phyloP scores from a whole-genome alignment of 2,329 filamentous ascomycete genomes.

The Claviceps sp. region DNA sequence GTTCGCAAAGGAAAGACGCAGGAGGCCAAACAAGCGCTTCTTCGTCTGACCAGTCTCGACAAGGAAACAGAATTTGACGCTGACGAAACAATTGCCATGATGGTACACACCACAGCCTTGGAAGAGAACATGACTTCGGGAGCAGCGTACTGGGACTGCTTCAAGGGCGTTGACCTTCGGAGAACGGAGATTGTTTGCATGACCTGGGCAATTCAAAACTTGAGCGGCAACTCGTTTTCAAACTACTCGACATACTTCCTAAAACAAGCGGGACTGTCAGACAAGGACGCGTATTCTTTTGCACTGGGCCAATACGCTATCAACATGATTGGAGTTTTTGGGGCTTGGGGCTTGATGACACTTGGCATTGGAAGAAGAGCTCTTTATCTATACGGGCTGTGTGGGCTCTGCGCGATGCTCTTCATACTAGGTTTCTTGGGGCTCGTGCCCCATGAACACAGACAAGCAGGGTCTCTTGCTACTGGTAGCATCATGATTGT shows the following conservation, averaged over 20 bases:
- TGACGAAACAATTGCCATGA: constrained; percentile 81
- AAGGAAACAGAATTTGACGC: constrained; percentile 61
- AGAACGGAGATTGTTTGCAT: constrained; percentile 60
- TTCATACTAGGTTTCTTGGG: constrained; percentile 76
- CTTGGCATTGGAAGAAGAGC: constrained; percentile 60
- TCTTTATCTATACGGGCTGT: constrained; percentile 65
- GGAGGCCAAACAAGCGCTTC: constrained; percentile 52
- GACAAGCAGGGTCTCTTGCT: constrained; percentile 51
- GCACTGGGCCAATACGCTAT: constrained; percentile 53
- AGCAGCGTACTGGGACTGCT: constrained; percentile 69
- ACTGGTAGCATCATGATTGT: constrained; percentile 77
- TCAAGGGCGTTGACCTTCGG: constrained; percentile 63
- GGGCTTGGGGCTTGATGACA: constrained; percentile 70
- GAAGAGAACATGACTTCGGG: constrained; percentile 65
- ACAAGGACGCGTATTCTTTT: constrained; percentile 41
- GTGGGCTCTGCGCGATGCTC: constrained; percentile 61
- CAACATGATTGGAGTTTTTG: constrained; percentile 70
- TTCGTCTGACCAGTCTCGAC: constrained; percentile 49
- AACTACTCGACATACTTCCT: constrained; percentile 54
- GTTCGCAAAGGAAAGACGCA: constrained; percentile 51
- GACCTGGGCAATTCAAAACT: constrained; percentile 50
- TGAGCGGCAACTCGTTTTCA: constrained; percentile 50
- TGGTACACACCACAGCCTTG: constrained; percentile 75
- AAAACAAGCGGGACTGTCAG: constrained; percentile 42
- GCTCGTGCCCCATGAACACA: constrained; percentile 49